Evolutionary conservation across 257 asterid genomes (phyloP), one percentile per base, ranked within the genome.

Genomic region (Nicotiana tomentosiformis): DNA sequence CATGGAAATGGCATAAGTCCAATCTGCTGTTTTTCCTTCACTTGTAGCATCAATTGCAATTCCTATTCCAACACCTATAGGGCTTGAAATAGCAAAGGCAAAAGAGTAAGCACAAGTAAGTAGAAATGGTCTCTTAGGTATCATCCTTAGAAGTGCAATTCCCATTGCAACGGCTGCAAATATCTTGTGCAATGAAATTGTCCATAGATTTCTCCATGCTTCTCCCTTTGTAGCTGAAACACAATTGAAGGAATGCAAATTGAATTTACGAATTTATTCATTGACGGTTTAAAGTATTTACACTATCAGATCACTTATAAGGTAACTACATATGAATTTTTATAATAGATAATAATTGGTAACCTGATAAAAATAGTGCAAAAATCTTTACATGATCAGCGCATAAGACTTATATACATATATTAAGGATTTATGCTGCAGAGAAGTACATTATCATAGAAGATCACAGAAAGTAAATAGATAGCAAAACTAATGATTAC

Each of bases 91-190:
- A 15, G 95, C 97, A 29, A 94, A 93, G 57, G 97, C 95, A 43
- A 94, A 94, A 0, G 98, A 93, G 78, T 94, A 93, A 0, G 90
- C 93, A 39, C 84, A 85, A 0, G 98, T 93, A 11, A 90, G 77
- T 10, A 93, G 16, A 56, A 94, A 90, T 69, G 97, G 97, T 88
- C 97, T 91, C 89, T 91, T 94, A 10, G 98, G 98, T 10, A 94
- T 92, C 97, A 94, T 87, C 74, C 84, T 92, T 17, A 94, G 90
- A 51, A 94, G 94, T 67, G 98, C 98, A 37, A 94, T 94, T 1
- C 98, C 98, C 97, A 93, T 94, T 65, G 97, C 97, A 12, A 94
- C 81, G 1, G 98, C 98, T 5, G 98, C 98, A 66, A 94, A 93
- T 78, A 94, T 89, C 90, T 94, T 94, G 93, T 94, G 98, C 0